Conservation (phyloP, 192 early-diverging fungal species). For the Coemansia sp. region DNA sequence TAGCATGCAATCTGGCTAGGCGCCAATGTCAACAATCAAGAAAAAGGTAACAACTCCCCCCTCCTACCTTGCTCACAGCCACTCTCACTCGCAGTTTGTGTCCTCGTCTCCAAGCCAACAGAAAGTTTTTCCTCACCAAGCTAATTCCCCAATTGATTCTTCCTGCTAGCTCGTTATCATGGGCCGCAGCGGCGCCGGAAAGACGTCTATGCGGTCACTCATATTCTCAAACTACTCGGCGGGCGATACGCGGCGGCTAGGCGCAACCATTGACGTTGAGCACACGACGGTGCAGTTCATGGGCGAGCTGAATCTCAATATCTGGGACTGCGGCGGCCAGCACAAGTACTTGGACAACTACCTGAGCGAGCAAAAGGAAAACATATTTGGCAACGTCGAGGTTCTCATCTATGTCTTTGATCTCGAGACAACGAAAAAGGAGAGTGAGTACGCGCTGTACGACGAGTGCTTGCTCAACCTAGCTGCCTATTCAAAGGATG, state of each 20-base stretch:
- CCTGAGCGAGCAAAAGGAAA: conserved; percentile 88
- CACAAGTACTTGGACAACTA: conserved; percentile 99
- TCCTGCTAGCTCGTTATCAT: conserved; percentile 93
- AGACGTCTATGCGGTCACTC: conserved; percentile 99
- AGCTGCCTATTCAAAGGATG: conserved; percentile 78
- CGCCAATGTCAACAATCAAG: conserved; percentile 8
- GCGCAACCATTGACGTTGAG: conserved; percentile 98
- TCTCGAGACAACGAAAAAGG: conserved; percentile 87
- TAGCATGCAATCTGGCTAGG: no score
- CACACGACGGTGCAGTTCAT: conserved; percentile 95
- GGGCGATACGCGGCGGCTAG: conserved; percentile 90
- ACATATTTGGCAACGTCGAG: conserved; percentile 97
- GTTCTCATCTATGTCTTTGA: conserved; percentile 99
- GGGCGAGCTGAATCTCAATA: conserved; percentile 93
- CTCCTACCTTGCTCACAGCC: no score
- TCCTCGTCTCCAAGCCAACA: no score
- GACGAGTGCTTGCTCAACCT: conserved; percentile 81
- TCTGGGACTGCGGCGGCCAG: conserved; percentile 97
- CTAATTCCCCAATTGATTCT: no score
- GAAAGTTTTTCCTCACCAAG: no score
- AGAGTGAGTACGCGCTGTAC: conserved; percentile 89
- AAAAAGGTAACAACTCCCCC: no score
- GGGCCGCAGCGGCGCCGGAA: conserved; percentile 96
- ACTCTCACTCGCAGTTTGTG: no score
- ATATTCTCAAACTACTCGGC: conserved; percentile 99